These are phyloP conservation scores for Cercospora sesami DNA, from an alignment of 2,329 filamentous ascomycete genomes.

Conservation along the genomic window DNA sequence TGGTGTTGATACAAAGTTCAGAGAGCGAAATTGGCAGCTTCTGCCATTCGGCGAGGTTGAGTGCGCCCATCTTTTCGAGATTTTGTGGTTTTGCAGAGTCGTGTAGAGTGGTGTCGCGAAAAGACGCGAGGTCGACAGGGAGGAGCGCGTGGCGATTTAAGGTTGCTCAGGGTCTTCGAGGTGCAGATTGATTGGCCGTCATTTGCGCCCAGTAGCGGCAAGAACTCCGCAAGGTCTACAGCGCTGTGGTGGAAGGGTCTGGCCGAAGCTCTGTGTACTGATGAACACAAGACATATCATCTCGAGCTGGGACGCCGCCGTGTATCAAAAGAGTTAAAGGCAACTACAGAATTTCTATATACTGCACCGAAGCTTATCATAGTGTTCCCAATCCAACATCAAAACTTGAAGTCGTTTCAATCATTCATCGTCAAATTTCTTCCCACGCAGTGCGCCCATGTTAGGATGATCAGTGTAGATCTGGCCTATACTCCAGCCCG, in stretches of 20 bases:
- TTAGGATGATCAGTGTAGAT: neutral
- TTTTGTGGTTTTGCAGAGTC: neutral
- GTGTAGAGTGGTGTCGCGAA: constrained; percentile 11
- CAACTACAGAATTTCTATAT: neutral
- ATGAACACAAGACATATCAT: neutral
- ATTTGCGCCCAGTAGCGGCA: neutral
- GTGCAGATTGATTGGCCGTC: neutral
- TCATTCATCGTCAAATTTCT: neutral
- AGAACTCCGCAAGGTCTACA: neutral
- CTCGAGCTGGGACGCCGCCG: neutral
- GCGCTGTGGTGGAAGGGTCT: neutral
- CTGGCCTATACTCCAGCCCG: neutral
- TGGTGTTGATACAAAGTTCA: constrained; percentile 93
- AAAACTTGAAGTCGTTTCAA: neutral
- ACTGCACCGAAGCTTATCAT: neutral
- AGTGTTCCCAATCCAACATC: neutral
- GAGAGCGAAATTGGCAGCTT: constrained; percentile 78
- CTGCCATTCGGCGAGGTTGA: constrained; percentile 73
- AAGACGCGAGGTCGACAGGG: constrained; percentile 12
- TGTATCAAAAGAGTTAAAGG: neutral
- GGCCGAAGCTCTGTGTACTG: neutral
- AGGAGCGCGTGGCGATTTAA: constrained; percentile 5
- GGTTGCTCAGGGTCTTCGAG: neutral
- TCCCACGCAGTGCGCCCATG: neutral
- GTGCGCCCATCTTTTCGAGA: constrained; percentile 40